Base-by-base conservation (phyloP, 352 stramenopile species). In the Phytophthora foliorum region DNA sequence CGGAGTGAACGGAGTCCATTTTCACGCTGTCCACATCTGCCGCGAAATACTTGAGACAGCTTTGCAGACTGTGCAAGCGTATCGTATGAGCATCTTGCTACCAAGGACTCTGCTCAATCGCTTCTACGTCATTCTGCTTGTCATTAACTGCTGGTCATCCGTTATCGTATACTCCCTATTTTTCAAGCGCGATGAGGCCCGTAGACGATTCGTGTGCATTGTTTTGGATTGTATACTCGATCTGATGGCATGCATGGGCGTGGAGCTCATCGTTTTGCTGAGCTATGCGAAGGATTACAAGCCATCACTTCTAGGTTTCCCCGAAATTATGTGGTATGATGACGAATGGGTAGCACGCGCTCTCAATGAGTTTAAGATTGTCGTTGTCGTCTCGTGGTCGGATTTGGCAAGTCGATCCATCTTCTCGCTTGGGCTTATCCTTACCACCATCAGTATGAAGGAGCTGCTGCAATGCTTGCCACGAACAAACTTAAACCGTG, bases 111-210 rank as follows among this genome's bases (percentile, higher is more conserved):
- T 69, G 36, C 62, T 84, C 36, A 78, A 84, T 36, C 58, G 64
- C 0, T 70, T 81, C 25, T 79, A 74, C 44, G 72, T 77, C 4
- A 22, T 59, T n/a, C 19, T 84, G 14, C 44, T 84, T 9, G 59
- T 65, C 9, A 6, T 70, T 1, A 78, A 78, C 14, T 78, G 66
- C 42, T 78, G 61, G 66, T 61, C 58, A 1, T 67, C 63, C 0
- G 51, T 59, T 1, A 52, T 75, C 8, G 52, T 75, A 0, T 63
- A 74, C 45, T 64, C 57, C 1, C 21, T 45, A 13, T 75, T 70
- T 14, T 60, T 64, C 25, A 64, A 53, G 11, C 38, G 29, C 11
- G 41, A 69, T 22, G 66, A 72, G 14, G 50, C 53, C 11, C 48
- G 57, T 3, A 58, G 45, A 50, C 66, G 67, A 3, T 65, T 76